These are phyloP conservation scores for Basipetospora chlamydospora DNA, from an alignment of 2,329 filamentous ascomycete species.

Conservation along the genomic window DNA sequence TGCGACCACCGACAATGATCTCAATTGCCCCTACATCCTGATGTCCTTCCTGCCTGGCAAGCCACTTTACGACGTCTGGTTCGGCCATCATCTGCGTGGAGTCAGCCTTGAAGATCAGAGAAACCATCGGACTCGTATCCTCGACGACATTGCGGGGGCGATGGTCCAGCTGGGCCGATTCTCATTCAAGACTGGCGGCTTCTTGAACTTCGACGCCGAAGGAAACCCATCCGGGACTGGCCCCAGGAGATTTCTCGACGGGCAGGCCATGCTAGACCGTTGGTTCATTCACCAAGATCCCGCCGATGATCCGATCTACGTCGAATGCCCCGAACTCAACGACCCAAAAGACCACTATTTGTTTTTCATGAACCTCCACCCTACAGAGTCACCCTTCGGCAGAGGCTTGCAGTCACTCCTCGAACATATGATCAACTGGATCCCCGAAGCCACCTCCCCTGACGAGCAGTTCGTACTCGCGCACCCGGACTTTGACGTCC, in stretches of 20 bases:
- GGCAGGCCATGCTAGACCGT: conserved; percentile 8
- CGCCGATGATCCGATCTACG: conserved; percentile 8
- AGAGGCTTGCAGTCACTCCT: conserved; percentile 4
- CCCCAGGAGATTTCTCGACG: neutral
- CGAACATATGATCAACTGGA: conserved; percentile 9
- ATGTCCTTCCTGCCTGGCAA: conserved; percentile 13
- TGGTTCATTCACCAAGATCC: conserved; percentile 7
- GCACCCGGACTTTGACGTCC: conserved; percentile 16
- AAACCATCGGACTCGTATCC: conserved; percentile 3
- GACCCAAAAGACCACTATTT: too few relatives aligned
- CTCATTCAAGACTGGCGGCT: conserved; percentile 3
- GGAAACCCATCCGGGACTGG: neutral
- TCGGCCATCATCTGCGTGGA: conserved; percentile 9
- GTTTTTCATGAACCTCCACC: too few relatives aligned
- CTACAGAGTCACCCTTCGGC: too few relatives aligned
- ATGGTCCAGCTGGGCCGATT: conserved; percentile 12
- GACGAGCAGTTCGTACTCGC: conserved; percentile 11
- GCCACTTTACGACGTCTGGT: conserved; percentile 15
- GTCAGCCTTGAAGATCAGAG: conserved; percentile 6
- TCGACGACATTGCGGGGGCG: conserved; percentile 10
- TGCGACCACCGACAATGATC: conserved; percentile 11
- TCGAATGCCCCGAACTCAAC: conserved; percentile 6
- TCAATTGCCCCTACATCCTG: conserved; percentile 15
- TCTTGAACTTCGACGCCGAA: conserved; percentile 5
- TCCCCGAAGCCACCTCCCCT: conserved; percentile 8